Evolutionary conservation across 306 rosid species (phyloP).

Genomic region (Glycine latifolia): DNA sequence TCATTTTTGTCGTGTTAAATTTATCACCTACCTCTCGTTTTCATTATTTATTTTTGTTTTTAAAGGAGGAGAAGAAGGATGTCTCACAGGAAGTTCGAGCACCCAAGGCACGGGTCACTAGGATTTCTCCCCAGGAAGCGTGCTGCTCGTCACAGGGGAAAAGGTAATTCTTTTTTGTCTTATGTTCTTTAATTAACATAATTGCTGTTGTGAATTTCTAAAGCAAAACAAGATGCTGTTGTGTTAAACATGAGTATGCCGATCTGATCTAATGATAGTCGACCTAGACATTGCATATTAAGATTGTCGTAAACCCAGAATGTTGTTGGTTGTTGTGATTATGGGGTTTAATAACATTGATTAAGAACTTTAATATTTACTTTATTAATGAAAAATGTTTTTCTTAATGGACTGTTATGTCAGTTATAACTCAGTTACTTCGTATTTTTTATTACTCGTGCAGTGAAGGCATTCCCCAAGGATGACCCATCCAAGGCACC

Average conservation of each 20-base stretch:
- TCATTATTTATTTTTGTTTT: no score
- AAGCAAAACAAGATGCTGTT: no score
- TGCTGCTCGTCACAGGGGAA: constrained; percentile 85
- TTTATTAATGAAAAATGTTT: no score
- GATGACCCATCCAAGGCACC: constrained; percentile 78
- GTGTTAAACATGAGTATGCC: no score
- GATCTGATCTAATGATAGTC: no score
- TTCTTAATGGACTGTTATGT: no score
- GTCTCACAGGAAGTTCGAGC: constrained; percentile 96
- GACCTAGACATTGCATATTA: no score
- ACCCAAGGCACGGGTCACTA: constrained; percentile 89
- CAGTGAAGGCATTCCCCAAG: constrained; percentile 94
- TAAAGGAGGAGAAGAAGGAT: constrained; percentile 54
- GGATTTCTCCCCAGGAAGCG: constrained; percentile 91
- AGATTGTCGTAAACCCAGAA: no score
- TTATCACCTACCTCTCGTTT: no score
- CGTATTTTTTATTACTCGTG: neutral
- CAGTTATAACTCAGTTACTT: neutral
- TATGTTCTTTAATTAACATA: neutral
- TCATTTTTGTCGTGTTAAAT: neutral
- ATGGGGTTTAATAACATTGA: no score
- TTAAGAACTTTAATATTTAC: no score
- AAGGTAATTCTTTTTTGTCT: constrained; percentile 52
- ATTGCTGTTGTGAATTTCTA: neutral
- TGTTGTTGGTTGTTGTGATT: neutral